Conservation (phyloP, 2,329 filamentous ascomycete species). For the Tothia fuscella region DNA sequence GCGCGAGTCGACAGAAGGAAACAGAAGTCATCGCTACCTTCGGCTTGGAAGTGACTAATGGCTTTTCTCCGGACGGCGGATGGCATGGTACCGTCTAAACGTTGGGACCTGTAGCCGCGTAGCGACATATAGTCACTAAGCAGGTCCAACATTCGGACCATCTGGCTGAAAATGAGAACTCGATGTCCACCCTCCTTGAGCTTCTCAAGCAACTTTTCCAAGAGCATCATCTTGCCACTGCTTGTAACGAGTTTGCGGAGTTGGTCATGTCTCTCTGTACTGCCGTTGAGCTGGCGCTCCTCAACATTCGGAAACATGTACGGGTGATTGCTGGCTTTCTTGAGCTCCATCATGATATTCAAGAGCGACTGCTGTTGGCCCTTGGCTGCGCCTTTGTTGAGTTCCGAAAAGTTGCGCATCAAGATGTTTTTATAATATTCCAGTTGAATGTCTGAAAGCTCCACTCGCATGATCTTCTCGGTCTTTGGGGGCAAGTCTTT, state of each 20-base stretch:
- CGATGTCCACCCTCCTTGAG: conserved; percentile 87
- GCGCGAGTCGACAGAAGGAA: conserved; percentile 92
- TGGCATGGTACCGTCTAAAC: conserved; percentile 88
- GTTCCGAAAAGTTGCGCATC: conserved; percentile 86
- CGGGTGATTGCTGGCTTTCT: conserved; percentile 97
- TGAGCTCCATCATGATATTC: conserved; percentile 99
- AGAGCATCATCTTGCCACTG: conserved; percentile 98
- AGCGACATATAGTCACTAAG: conserved; percentile 86
- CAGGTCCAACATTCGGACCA: conserved; percentile 98
- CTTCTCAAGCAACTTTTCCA: conserved; percentile 90
- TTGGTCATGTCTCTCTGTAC: conserved; percentile 64
- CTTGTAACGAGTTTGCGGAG: conserved; percentile 89
- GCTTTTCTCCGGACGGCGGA: conserved; percentile 79
- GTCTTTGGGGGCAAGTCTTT: conserved; percentile 94
- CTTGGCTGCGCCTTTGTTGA: conserved; percentile 69
- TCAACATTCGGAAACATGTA: conserved; percentile 96
- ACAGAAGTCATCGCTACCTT: conserved; percentile 88
- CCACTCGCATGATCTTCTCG: conserved; percentile 97
- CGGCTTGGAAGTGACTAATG: conserved; percentile 98
- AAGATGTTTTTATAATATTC: conserved; percentile 99
- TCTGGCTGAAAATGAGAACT: conserved; percentile 96
- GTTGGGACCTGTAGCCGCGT: conserved; percentile 89
- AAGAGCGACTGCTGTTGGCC: conserved; percentile 90
- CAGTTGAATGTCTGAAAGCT: conserved; percentile 88
- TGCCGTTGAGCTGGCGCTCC: conserved; percentile 72